Evolutionary conservation across 352 stramenopile genomes (phyloP), one percentile per base, ranked within the genome.

Genomic region (Phytophthora tubulina): DNA sequence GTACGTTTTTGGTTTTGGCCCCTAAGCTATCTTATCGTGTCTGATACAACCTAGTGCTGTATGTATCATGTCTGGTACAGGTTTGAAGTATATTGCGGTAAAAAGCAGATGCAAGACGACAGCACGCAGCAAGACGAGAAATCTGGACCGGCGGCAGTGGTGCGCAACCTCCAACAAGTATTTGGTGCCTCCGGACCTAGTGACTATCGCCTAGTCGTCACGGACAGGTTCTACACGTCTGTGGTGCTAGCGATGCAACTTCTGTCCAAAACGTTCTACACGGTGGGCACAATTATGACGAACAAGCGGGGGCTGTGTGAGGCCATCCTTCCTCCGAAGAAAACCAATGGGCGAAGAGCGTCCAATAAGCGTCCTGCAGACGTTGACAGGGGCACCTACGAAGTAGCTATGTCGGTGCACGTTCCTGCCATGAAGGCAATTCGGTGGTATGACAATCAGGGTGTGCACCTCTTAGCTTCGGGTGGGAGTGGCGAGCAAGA

Each of bases 11-110:
- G 46, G 55, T 52, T 51, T 46, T 53, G 15, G 55, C 3, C 31
- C 33, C 21, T 31, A 64, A 38, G 30, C 15, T 55, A 2, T 15
- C 44, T 31, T 64, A 48, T 64, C 44, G 33, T 64, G 45, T 64
- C 31, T 46, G 5, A 0, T 44, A 54, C 56, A 30, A 2, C 1
- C 3, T 45, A 42, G 52, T 10, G 30, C 1, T 15, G 21, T 33
- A 17, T 13, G 1, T 63, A 53, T 53, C 9, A 3, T 53, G 55
- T 46, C 14, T 45, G 3, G 6, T 44, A 53, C n/a, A 46, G 42
- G 0, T 63, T 63, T 21, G 31, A 17, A 17, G 55, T 63, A 0
- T 53, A 63, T 6, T 63, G 55, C 4, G 41, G 42, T 3, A 52
- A 63, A 11, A 11, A 27, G 5, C 41, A 63, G 13, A 33, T 42